Base-by-base conservation (phyloP, 306 rosid genomes). In the Glycine soja region DNA sequence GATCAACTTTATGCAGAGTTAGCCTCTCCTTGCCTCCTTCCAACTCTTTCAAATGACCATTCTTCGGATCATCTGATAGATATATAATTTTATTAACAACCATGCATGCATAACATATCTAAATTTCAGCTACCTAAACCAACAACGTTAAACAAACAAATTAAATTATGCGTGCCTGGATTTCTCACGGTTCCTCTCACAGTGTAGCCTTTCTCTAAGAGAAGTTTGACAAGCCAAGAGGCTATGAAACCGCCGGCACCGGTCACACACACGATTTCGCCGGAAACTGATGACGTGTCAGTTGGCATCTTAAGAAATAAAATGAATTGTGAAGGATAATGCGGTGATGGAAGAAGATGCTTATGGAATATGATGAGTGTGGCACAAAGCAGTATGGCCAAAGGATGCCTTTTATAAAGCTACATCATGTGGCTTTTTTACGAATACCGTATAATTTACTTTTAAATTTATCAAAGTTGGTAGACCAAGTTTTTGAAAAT, bases 211-310 rank as follows among this genome's bases (percentile, higher is more conserved):
- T 86, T 90, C 52, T 89, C 84, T 0, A 95, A 88, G 11, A 95
- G 90, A 48, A 90, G 90, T 34, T 90, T 91, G 2, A 93, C 98
- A 0, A 92, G 86, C 98, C 99, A 95, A 6, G 99, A 93, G 12
- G 98, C 99, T 62, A 95, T 93, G 86, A 91, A 95, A 14, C 99
- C 99, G 1, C 93, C 98, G 10, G 99, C 99, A 3, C 99, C 99
- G 52, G 99, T 93, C 77, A 95, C 97, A 57, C 98, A 93, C 8
- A 95, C 87, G 10, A 88, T 95, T 82, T 90, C 86, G 14, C 87
- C 83, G 32, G 87, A 63, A 82, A 40, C 59, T 10, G 80, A 47
- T 4, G 88, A 16, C 4, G 64, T 67, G 45, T 80, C 81, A 30
- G 65, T 46, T 19, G 79, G 73, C 73, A 68, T 68, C 78, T 38